A percentile compares a stretch with the other conserved stretches of the same genome.
phyloP scores from a whole-genome alignment of 164 flowering plant genomes.

The Sextonia rubra region DNA sequence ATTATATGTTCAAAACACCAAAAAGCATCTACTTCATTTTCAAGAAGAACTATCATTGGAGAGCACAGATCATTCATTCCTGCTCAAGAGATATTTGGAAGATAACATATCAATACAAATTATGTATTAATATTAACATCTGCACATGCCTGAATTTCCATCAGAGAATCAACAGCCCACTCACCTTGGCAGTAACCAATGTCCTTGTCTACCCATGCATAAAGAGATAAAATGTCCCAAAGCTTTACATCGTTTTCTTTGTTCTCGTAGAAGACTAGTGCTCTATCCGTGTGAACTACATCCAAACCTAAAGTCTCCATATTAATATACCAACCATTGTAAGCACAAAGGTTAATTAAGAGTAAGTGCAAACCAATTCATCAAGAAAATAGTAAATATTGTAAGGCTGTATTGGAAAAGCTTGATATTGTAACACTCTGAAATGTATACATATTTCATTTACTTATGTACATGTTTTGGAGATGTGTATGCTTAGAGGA shows the following conservation, averaged over 20 bases:
- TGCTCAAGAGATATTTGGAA: slow-evolving; percentile 19
- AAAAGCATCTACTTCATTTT: slow-evolving; percentile 91
- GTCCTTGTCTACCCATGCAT: slow-evolving; percentile 80
- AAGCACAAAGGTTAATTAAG: too few relatives aligned
- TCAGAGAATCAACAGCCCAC: not conserved
- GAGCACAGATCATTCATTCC: slow-evolving; percentile 98
- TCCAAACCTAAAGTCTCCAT: slow-evolving; percentile 61
- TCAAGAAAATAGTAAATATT: not conserved
- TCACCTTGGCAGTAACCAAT: slow-evolving; percentile 92
- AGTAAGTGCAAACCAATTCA: not conserved
- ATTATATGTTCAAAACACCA: slow-evolving; percentile 94
- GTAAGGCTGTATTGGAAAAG: not conserved
- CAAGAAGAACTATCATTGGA: slow-evolving; percentile 77
- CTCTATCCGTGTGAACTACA: slow-evolving; percentile 84
- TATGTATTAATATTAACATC: not conserved
- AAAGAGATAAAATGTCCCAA: slow-evolving; percentile 78
- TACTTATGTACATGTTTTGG: too few relatives aligned
- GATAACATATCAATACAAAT: not conserved
- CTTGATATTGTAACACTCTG: not conserved
- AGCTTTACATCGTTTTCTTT: slow-evolving; percentile 74
- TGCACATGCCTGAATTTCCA: not conserved
- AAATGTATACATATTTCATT: too few relatives aligned
- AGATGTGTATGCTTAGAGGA: too few relatives aligned
- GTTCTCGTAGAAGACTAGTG: slow-evolving; percentile 73
- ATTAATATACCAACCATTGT: not conserved